These are phyloP conservation scores for Deakozyma indianensis DNA, from an alignment of 805 yeast genomes.

Conservation along the genomic window DNA sequence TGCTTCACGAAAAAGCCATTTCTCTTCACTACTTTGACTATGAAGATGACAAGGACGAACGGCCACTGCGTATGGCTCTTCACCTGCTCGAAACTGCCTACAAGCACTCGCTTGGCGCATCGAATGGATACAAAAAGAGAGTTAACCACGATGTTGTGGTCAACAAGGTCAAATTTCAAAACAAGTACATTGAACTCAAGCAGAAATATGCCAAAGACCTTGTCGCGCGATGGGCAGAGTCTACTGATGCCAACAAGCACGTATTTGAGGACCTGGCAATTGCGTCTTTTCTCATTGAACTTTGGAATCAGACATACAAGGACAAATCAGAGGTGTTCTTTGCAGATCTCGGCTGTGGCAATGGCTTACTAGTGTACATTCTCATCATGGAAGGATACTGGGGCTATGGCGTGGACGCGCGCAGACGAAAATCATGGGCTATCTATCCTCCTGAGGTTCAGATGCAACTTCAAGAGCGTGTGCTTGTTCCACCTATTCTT, in stretches of 20 bases:
- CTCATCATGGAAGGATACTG: conserved; percentile 62
- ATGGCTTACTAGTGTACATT: conserved; percentile 71
- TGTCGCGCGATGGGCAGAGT: conserved; percentile 80
- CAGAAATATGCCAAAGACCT: conserved; percentile 63
- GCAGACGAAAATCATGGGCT: conserved; percentile 79
- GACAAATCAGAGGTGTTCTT: conserved; percentile 40
- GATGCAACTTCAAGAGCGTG: conserved; percentile 50
- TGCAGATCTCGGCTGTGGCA: conserved; percentile 90
- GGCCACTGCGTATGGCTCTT: conserved; percentile 71
- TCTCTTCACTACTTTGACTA: conserved; percentile 72
- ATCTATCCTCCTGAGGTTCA: conserved; percentile 56
- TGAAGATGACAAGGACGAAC: conserved; percentile 23
- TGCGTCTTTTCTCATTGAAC: conserved; percentile 82
- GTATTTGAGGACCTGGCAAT: conserved; percentile 93
- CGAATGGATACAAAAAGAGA: conserved; percentile 73
- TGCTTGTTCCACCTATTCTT: conserved; percentile 64
- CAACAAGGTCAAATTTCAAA: conserved; percentile 69
- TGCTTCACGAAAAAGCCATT: conserved; percentile 30
- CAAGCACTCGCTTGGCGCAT: conserved; percentile 74
- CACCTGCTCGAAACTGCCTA: conserved; percentile 64
- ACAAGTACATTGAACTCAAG: conserved; percentile 64
- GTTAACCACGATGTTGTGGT: conserved; percentile 83
- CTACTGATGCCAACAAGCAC: conserved; percentile 89
- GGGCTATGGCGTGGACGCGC: conserved; percentile 82
- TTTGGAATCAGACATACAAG: conserved; percentile 50